Base-by-base conservation (phyloP, 1,139 yeast species). In the Yarrowia galli region DNA sequence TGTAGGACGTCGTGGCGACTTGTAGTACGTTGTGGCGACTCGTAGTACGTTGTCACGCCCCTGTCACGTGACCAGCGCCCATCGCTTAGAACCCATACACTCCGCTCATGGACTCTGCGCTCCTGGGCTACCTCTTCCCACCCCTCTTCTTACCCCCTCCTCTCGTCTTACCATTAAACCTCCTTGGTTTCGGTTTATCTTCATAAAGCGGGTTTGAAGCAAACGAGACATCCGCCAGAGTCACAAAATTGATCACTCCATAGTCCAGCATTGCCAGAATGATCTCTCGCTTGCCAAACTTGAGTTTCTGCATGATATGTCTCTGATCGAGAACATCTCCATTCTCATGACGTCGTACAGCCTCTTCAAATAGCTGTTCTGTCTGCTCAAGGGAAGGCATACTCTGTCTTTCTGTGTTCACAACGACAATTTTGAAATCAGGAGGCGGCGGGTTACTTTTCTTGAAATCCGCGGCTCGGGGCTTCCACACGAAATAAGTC, bases 401-500 rank as follows among this genome's bases (percentile, higher is more conserved):
- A 15, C 76, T 75, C 12, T 78, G 73, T 13, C 77, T 76, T 28
- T 84, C 81, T 0, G 89, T 84, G 69, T 87, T 85, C 6, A 85
- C 80, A 0, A 92, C 86, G 2, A 85, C 82, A 1, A 93, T 77
- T 71, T 89, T 92, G 74, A 86, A 93, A 75, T 93, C 95, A 0
- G 98, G 97, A 0, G 75, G 71, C 0, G 91, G 89, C 0, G 93
- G 92, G 38, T 76, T 75, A 54, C 86, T 87, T 74, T 92, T 92
- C 68, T 87, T 87, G 78, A 91, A 93, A 12, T 71, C 69, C 76
- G 77, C 78, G 0, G 89, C 85, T 1, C 83, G 81, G 0, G 98
- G 98, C 76, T 91, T 92, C 98, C 98, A 93, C 1, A 91, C 91
- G 73, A 89, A 83, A 73, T 83, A 92, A 0, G 82, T 78, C 25